Evolutionary conservation across 2,329 filamentous ascomycete species (phyloP), one percentile per base, ranked within the genome.

Genomic region (Magnaporthales sp.): DNA sequence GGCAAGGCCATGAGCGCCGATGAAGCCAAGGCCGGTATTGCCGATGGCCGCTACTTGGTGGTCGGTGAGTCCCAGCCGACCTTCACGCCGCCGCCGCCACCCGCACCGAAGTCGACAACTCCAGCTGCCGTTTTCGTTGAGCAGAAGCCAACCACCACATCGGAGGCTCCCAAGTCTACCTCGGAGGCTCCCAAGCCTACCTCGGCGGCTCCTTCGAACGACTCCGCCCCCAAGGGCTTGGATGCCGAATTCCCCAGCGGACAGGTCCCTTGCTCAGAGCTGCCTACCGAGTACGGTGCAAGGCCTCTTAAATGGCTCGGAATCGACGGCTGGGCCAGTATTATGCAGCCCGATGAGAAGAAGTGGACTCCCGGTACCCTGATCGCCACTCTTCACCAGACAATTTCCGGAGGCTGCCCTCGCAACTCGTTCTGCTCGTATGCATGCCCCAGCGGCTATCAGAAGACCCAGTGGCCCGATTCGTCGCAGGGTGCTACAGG

Each of bases 381-480:
- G 64, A 89, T 96, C 74, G 81, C 79, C 75, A 84, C 85, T 68
- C 92, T 93, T 68, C 81, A 85, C 65, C 88, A 88, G 56, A 87
- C 84, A 29, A 77, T 88, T 62, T 80, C 80, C 22, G 90, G 89
- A 19, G 78, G 77, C 68, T 94, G 92, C 80, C 76, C 73, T 9
- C 73, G 81, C 10, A 89, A 87, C 63, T 79, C 82, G 67, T 93
- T 93, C 83, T 97, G 94, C 84, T 96, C 93, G 1, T 98, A 98
- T 74, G 89, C 92, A 67, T 99, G 95, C 82, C 91, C 92, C n/a
- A 80, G 88, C 30, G 94, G 94, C 62, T 96, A 95, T 79, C 88
- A 95, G 77, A 97, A 97, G 86, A 85, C 90, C 3, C 94, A 98
- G 76, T 98, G 93, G 90, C 92, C 95, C 62, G 72, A 75, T 11